phyloP scores from a whole-genome alignment of 2,329 filamentous ascomycete species.

The Xylaria sp. region DNA sequence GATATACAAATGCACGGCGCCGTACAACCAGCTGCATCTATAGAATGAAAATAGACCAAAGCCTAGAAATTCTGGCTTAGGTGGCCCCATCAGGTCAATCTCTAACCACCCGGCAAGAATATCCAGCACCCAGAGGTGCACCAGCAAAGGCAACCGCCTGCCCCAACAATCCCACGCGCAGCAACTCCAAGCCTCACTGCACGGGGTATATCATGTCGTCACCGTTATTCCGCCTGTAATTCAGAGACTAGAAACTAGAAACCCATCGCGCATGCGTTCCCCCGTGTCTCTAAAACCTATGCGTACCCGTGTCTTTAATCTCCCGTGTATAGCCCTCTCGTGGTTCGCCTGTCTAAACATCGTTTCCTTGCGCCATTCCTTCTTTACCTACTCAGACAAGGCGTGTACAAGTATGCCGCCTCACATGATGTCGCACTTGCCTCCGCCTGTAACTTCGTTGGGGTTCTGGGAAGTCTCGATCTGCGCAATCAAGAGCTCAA shows the following conservation, averaged over 20 bases:
- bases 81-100: too few relatives aligned
- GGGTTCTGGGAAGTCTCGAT: slow-evolving; percentile 95
- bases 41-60: slow-evolving; percentile 4
- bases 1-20: slow-evolving; percentile 7
- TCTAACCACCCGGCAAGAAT: background rate
- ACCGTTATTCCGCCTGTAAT: slow-evolving; percentile 15
- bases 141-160: background rate
- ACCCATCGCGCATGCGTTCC: slow-evolving; percentile 5
- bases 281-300: background rate
- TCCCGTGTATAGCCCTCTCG: background rate
- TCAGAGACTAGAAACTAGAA: slow-evolving; percentile 13
- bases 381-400: background rate
- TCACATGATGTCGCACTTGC: slow-evolving; percentile 89
- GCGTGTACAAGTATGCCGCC: background rate
- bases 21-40: background rate
- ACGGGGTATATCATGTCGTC: slow-evolving; percentile 6
- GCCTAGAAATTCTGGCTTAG: background rate
- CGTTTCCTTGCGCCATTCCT: background rate
- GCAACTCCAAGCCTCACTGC: background rate
- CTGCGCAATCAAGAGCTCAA: slow-evolving; percentile 91
- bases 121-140: background rate
- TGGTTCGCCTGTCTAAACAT: background rate
- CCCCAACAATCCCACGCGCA: background rate
- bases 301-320: slow-evolving; percentile 8
- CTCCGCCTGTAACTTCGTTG: slow-evolving; percentile 77